Percentiles rank a stretch among this genome's conserved stretches.
Conservation (phyloP, 805 yeast genomes). For the Candida glaebosa region DNA sequence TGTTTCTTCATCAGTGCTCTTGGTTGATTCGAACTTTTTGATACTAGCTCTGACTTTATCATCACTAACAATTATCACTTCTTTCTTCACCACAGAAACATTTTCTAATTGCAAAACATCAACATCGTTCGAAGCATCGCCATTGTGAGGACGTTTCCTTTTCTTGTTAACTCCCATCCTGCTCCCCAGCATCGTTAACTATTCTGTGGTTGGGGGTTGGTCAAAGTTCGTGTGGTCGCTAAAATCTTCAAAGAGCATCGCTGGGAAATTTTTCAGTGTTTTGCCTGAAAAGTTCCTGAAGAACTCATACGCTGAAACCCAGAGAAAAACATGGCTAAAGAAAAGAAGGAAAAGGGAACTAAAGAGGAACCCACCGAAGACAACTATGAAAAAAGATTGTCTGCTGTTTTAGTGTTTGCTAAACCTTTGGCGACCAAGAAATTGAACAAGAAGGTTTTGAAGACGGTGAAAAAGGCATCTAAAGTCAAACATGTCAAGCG, state of each 20-base stretch:
- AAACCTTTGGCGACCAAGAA: slow-evolving; percentile 94
- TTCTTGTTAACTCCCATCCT: neutral
- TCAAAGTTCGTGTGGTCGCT: neutral
- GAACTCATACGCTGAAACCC: slow-evolving; percentile 2
- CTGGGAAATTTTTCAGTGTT: neutral
- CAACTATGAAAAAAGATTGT: slow-evolving; percentile 88
- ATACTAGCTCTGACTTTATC: slow-evolving; percentile 5
- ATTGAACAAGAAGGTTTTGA: slow-evolving; percentile 89
- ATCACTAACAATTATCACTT: neutral
- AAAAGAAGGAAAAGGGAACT: slow-evolving; percentile 43
- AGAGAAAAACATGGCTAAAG: slow-evolving; percentile 26
- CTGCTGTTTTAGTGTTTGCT: slow-evolving; percentile 90
- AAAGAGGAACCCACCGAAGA: slow-evolving; percentile 49
- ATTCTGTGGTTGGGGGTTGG: too few species aligned
- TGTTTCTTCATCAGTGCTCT: neutral
- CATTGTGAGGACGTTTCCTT: neutral
- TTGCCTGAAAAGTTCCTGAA: neutral
- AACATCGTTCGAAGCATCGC: neutral
- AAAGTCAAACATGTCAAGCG: slow-evolving; percentile 97
- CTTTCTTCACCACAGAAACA: neutral
- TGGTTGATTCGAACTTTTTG: slow-evolving; percentile 1
- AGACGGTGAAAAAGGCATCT: slow-evolving; percentile 96
- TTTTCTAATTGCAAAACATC: slow-evolving; percentile 1
- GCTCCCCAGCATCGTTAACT: too few species aligned
- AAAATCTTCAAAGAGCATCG: slow-evolving; percentile 1